Evolutionary conservation across 768 basidiomycete genomes (phyloP).

Genomic region (Termitomyces sp.): DNA sequence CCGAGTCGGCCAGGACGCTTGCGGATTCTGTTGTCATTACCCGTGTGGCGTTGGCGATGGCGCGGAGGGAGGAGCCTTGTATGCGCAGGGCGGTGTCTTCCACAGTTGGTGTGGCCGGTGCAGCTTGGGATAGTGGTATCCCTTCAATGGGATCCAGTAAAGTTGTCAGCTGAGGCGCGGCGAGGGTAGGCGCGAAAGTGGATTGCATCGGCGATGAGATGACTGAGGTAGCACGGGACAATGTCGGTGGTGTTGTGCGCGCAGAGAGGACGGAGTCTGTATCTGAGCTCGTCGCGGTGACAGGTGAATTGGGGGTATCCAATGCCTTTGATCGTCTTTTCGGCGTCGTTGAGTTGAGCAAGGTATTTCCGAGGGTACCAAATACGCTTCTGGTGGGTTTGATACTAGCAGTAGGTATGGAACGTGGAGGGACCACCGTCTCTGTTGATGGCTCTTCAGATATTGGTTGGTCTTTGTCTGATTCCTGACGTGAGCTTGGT

Average conservation of each 20-base stretch:
- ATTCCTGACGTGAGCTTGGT: constrained; percentile 14
- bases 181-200: constrained; percentile 31
- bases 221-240: constrained; percentile 21
- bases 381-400: constrained; percentile 61
- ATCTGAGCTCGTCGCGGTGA: constrained; percentile 19
- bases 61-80: constrained; percentile 67
- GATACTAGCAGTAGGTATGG: constrained; percentile 20
- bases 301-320: constrained; percentile 5
- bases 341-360: constrained; percentile 44
- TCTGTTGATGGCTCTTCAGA: constrained; percentile 8
- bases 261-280: constrained; percentile 30
- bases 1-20: constrained; percentile 70
- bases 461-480: constrained; percentile 14
- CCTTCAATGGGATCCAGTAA: constrained; percentile 24
- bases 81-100: constrained; percentile 23
- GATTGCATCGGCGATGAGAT: constrained; percentile 35
- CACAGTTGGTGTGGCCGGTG: constrained; percentile 12
- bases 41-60: constrained; percentile 77
- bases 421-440: constrained; percentile 5
- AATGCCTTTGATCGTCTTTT: constrained; percentile 16
- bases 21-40: constrained; percentile 80
- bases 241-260: constrained; percentile 12
- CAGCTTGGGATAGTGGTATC: constrained; percentile 14
- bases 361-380: constrained; percentile 64
- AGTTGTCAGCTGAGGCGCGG: constrained; percentile 40